phyloP scores from a whole-genome alignment of 257 asterid species.

The Solanum chilense region DNA sequence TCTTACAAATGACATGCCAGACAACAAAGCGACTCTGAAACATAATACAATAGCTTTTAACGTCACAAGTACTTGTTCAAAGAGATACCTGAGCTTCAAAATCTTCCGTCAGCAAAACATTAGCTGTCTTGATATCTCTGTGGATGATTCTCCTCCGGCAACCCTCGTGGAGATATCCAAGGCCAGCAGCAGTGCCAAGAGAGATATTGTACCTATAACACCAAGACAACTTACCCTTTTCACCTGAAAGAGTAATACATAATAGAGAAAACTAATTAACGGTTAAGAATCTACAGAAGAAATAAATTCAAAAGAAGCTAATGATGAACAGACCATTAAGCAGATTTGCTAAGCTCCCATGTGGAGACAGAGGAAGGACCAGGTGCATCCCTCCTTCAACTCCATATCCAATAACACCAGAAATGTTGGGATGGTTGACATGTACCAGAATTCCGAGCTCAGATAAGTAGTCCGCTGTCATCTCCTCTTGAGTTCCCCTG shows the following conservation, averaged over 20 bases:
- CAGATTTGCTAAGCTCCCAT: constrained; percentile 77
- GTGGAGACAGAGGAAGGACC: constrained; percentile 88
- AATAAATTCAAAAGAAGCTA: not conserved
- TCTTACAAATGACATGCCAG: not conserved
- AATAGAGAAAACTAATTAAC: not conserved
- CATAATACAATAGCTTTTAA: not conserved
- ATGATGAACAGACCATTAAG: constrained; percentile 38
- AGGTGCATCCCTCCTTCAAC: constrained; percentile 99
- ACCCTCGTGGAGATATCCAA: constrained; percentile 85
- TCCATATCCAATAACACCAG: constrained; percentile 85
- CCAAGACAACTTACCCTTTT: constrained; percentile 56
- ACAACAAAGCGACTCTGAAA: not conserved
- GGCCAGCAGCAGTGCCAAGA: constrained; percentile 74
- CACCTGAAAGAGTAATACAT: constrained; percentile 10
- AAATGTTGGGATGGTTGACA: constrained; percentile 82
- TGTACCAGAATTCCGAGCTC: constrained; percentile 96
- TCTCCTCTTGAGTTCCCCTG: constrained; percentile 82
- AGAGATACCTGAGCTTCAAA: constrained; percentile 68
- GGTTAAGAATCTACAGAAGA: not conserved
- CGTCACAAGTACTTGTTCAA: not conserved
- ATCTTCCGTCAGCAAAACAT: constrained; percentile 73
- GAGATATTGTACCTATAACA: constrained; percentile 47
- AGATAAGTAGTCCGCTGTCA: constrained; percentile 75
- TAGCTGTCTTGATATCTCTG: constrained; percentile 90
- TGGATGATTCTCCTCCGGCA: constrained; percentile 91